A percentile compares a stretch with the other conserved stretches of the same genome.
Evolutionary conservation across 2,329 filamentous ascomycete genomes (phyloP).

Genomic region (Rutstroemia sp.): DNA sequence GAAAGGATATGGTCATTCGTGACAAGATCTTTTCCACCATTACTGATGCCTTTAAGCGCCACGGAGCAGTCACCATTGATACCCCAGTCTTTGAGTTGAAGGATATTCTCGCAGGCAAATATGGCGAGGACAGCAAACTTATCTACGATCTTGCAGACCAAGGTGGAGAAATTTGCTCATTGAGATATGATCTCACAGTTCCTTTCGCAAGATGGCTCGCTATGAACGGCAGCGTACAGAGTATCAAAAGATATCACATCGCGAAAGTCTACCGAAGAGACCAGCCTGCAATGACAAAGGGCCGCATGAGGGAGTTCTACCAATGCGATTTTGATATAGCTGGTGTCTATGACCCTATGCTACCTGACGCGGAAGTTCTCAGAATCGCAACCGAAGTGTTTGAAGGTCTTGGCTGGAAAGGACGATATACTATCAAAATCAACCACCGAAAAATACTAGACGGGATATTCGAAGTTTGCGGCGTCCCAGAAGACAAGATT

Average conservation of each 20-base stretch:
- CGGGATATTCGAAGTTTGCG: slow-evolving; percentile 84
- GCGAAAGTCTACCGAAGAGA: slow-evolving; percentile 84
- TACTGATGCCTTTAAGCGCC: slow-evolving; percentile 72
- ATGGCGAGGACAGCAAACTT: slow-evolving; percentile 86
- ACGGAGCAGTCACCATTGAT: slow-evolving; percentile 73
- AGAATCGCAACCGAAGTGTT: slow-evolving; percentile 82
- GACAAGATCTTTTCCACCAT: slow-evolving; percentile 74
- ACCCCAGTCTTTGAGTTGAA: slow-evolving; percentile 80
- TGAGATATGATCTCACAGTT: slow-evolving; percentile 83
- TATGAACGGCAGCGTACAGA: slow-evolving; percentile 72
- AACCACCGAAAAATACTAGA: slow-evolving; percentile 95
- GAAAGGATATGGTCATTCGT: slow-evolving; percentile 70
- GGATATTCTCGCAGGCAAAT: slow-evolving; percentile 82
- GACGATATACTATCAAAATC: slow-evolving; percentile 69
- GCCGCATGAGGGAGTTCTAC: slow-evolving; percentile 92
- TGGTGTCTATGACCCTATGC: slow-evolving; percentile 79
- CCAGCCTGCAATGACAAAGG: slow-evolving; percentile 81
- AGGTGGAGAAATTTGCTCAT: slow-evolving; percentile 75
- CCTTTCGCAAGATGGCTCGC: slow-evolving; percentile 89
- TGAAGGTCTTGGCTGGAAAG: slow-evolving; percentile 66
- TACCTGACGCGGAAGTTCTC: slow-evolving; percentile 85
- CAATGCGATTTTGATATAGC: slow-evolving; percentile 97
- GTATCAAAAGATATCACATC: slow-evolving; percentile 91
- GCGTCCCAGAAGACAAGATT: slow-evolving; percentile 81
- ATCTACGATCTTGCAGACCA: slow-evolving; percentile 88